phyloP scores from a whole-genome alignment of 2,329 filamentous ascomycete species.

The Hirsutella rhossiliensis region DNA sequence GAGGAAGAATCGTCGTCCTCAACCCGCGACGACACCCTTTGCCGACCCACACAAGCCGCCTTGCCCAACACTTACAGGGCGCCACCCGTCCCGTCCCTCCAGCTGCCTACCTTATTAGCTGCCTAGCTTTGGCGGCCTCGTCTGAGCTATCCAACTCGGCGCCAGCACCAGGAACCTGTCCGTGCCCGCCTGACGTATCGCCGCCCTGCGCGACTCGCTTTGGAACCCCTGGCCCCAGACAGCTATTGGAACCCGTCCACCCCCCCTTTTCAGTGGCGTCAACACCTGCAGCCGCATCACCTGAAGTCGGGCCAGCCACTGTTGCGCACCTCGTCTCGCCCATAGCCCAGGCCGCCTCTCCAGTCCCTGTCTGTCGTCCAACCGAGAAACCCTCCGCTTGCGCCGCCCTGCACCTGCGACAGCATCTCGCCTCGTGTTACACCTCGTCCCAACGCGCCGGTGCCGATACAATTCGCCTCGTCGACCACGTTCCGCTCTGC shows the following conservation, averaged over 20 bases:
- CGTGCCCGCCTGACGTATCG: constrained; percentile 2
- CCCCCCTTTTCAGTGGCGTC: not conserved
- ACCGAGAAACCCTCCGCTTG: constrained; percentile 5
- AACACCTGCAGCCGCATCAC: not conserved
- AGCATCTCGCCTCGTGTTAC: constrained; percentile 17
- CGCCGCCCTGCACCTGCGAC: constrained; percentile 11
- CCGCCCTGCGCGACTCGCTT: not conserved
- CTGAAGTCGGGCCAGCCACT: not conserved
- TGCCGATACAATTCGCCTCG: constrained; percentile 20
- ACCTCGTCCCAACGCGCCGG: constrained; percentile 18
- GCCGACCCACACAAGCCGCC: constrained; percentile 2
- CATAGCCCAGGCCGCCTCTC: not conserved
- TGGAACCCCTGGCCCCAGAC: not conserved
- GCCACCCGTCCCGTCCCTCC: constrained; percentile 3
- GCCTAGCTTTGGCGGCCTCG: constrained; percentile 2
- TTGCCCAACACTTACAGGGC: constrained; percentile 1
- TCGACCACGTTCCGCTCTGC: constrained; percentile 13
- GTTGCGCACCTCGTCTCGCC: not conserved
- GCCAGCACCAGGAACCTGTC: constrained; percentile 9
- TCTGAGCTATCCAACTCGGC: constrained; percentile 3
- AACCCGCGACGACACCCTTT: not conserved
- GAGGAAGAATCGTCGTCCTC: not conserved
- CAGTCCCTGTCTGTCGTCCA: constrained; percentile 2
- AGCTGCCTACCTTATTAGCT: not conserved
- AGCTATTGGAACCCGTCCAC: not conserved